Percentiles rank a stretch among this genome's conserved stretches.
Evolutionary conservation across 208 protist species (phyloP).

Genomic region (Trypanosoma caninum): DNA sequence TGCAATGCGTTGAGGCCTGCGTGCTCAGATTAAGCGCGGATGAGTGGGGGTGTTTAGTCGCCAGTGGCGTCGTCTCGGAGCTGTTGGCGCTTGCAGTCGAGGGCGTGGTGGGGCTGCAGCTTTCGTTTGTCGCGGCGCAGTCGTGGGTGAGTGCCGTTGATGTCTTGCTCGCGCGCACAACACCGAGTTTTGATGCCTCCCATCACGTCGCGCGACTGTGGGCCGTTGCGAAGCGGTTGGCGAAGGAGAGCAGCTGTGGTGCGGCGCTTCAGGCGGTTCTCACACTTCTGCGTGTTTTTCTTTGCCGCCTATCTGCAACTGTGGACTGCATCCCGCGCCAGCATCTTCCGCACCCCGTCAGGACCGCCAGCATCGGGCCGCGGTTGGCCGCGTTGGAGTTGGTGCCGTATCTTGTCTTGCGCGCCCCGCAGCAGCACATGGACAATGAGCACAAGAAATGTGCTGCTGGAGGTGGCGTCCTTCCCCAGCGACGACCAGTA

Average conservation of each 20-base stretch:
- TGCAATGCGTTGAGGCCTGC: conserved; percentile 11
- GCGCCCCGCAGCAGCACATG: background rate
- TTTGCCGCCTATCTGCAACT: conserved; percentile 27
- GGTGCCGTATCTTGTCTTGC: conserved; percentile 26
- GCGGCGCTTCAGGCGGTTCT: conserved; percentile 25
- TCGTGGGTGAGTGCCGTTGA: conserved; percentile 38
- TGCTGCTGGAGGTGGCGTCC: no score
- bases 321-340: conserved; percentile 30
- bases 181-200: conserved; percentile 13
- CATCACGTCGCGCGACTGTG: conserved; percentile 24
- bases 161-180: conserved; percentile 12
- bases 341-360: conserved; percentile 55
- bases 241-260: conserved; percentile 12
- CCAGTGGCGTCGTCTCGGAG: conserved; percentile 18
- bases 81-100: conserved; percentile 37
- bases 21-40: background rate
- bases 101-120: conserved; percentile 32
- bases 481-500: background rate
- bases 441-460: background rate
- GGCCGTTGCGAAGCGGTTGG: conserved; percentile 27
- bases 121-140: conserved; percentile 39
- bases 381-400: conserved; percentile 40
- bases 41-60: conserved; percentile 16
- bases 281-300: conserved; percentile 45
- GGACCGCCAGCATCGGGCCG: conserved; percentile 30